Evolutionary conservation across 345 rosid species (phyloP).

Genomic region (Syzygium grande): DNA sequence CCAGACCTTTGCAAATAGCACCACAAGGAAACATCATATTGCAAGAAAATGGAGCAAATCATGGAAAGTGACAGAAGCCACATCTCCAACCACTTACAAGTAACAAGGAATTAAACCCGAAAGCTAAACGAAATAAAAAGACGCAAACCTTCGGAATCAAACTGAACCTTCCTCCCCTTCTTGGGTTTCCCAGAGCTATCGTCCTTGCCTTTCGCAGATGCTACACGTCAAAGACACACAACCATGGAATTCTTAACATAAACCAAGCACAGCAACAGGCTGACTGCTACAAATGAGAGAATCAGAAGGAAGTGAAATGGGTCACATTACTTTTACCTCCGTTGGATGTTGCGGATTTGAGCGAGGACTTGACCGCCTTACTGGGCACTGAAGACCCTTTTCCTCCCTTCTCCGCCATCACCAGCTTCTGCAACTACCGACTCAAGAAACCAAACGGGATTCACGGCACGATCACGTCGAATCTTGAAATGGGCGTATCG

Average conservation of each 20-base stretch:
- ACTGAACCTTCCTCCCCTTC: constrained; percentile 51
- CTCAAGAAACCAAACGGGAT: neutral
- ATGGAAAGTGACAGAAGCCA: neutral
- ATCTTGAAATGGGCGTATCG: neutral
- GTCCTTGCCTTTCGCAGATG: constrained; percentile 38
- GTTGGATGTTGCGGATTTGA: constrained; percentile 26
- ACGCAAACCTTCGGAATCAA: constrained; percentile 33
- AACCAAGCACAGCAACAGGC: neutral
- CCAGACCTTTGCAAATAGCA: neutral
- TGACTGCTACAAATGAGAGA: neutral
- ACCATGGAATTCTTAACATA: neutral
- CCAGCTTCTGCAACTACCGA: constrained; percentile 5
- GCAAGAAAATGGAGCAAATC: neutral
- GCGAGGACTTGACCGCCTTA: constrained; percentile 27
- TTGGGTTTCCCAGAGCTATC: constrained; percentile 36
- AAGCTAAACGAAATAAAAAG: neutral
- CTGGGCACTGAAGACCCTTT: constrained; percentile 39
- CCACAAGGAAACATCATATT: neutral
- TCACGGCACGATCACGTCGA: neutral
- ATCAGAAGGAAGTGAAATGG: neutral
- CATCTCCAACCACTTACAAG: neutral
- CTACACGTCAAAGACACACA: constrained; percentile 5
- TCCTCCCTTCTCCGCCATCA: constrained; percentile 63
- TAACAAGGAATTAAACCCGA: neutral
- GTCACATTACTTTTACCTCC: constrained; percentile 11